Evolutionary conservation across 1,139 yeast genomes (phyloP).

Genomic region (Candida buenavistaensis): DNA sequence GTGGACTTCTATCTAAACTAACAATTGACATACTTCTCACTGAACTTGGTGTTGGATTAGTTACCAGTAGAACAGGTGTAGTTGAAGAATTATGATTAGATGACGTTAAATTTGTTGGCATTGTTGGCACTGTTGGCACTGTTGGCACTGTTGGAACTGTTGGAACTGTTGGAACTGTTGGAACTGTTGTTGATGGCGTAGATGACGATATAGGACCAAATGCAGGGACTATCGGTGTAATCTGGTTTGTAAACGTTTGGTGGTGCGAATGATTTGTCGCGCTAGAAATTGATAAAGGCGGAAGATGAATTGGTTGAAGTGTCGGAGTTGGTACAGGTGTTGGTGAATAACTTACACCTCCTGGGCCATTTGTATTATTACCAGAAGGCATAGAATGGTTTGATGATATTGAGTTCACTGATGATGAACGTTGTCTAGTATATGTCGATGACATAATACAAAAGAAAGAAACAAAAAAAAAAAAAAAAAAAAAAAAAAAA

Average conservation of each 20-base stretch:
- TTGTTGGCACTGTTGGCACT: conserved; percentile 3
- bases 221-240: neutral
- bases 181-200: conserved; percentile 5
- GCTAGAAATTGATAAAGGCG: conserved; percentile 3
- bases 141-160: neutral
- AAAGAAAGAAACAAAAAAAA: neutral
- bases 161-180: conserved; percentile 2
- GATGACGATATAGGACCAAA: neutral
- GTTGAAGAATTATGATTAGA: conserved; percentile 3
- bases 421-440: conserved; percentile 30
- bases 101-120: conserved; percentile 4
- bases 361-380: conserved; percentile 2
- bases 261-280: neutral
- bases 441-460: conserved; percentile 11
- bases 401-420: conserved; percentile 34
- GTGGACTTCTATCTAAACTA: conserved; percentile 37
- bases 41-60: conserved; percentile 15
- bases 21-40: conserved; percentile 39
- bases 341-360: conserved; percentile 3
- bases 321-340: conserved; percentile 7
- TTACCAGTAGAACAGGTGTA: conserved; percentile 3
- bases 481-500: neutral
- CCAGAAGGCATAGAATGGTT: conserved; percentile 19
- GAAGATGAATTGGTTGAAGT: conserved; percentile 7
- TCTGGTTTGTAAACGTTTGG: conserved; percentile 1